Conservation (phyloP, 148 eudicot species). For the Camellia sinensis region DNA sequence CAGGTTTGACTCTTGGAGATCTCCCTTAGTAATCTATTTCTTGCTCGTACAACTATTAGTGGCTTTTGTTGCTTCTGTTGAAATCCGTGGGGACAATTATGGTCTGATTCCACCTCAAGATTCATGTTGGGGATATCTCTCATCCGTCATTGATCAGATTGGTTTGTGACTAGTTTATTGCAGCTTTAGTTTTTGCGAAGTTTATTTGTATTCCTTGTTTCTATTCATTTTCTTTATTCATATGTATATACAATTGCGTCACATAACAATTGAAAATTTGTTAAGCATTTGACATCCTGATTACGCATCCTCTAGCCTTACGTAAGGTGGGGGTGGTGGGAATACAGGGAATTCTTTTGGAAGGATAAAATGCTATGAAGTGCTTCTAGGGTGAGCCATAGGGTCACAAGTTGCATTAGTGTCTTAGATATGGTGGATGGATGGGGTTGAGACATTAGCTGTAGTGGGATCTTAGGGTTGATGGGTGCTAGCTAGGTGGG, state of each 20-base stretch:
- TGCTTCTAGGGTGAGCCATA: background rate
- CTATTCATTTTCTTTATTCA: background rate
- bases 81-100: slow-evolving; percentile 45
- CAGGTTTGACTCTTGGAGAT: slow-evolving; percentile 65
- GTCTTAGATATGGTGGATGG: background rate
- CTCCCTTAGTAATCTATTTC: slow-evolving; percentile 52
- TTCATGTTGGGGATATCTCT: slow-evolving; percentile 54
- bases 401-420: background rate
- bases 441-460: background rate
- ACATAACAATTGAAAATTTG: background rate
- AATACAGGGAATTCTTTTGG: background rate
- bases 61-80: slow-evolving; percentile 49
- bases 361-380: background rate
- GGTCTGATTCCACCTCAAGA: slow-evolving; percentile 40
- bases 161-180: slow-evolving; percentile 33
- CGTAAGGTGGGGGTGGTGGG: background rate
- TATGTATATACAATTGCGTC: slow-evolving; percentile 1
- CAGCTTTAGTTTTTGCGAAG: background rate
- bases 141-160: slow-evolving; percentile 42
- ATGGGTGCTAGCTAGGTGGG: background rate
- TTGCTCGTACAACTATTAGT: slow-evolving; percentile 55
- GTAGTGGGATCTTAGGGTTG: background rate
- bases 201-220: background rate
- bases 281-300: slow-evolving; percentile 4
- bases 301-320: background rate